These are phyloP conservation scores for Pseudomonodictys pantanalensis DNA, from an alignment of 495 filamentous ascomycete genomes.

Conservation along the genomic window DNA sequence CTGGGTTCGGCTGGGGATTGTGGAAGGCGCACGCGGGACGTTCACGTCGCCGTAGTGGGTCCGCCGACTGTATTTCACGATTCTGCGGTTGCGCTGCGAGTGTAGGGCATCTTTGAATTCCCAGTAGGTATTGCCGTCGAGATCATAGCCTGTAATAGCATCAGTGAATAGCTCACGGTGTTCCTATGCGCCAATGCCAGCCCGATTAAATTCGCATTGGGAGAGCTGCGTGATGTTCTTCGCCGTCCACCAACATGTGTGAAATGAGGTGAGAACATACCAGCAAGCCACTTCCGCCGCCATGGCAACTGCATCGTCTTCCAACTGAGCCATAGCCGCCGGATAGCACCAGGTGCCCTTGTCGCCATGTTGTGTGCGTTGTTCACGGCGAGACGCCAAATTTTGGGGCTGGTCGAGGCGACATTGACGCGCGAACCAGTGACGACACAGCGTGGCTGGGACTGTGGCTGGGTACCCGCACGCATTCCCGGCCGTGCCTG, in stretches of 20 bases:
- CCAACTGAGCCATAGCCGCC: conserved; percentile 73
- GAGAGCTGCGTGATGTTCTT: too few relatives aligned
- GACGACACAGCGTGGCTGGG: conserved; percentile 25
- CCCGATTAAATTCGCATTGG: too few relatives aligned
- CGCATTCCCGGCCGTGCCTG: conserved; percentile 14
- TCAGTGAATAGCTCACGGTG: not conserved
- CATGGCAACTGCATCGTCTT: conserved; percentile 81
- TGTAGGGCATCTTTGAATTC: conserved; percentile 71
- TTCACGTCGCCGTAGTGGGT: conserved; percentile 68
- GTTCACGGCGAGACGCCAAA: not conserved
- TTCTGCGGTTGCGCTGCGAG: conserved; percentile 52
- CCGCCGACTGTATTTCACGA: conserved; percentile 62
- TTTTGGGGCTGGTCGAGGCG: not conserved
- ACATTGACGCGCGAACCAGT: conserved; percentile 20
- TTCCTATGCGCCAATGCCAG: too few relatives aligned
- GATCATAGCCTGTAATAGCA: conserved; percentile 65
- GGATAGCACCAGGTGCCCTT: conserved; percentile 42
- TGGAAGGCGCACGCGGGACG: conserved; percentile 48
- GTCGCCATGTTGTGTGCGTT: conserved; percentile 27
- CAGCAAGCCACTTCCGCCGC: conserved; percentile 76
- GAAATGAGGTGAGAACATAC: conserved; percentile 45
- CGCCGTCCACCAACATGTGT: too few relatives aligned
- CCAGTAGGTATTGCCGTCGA: conserved; percentile 91
- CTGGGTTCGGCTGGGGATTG: not conserved
- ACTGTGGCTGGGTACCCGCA: not conserved